Conservation (phyloP, 179 eudicot species). For the Nepenthes alata region DNA sequence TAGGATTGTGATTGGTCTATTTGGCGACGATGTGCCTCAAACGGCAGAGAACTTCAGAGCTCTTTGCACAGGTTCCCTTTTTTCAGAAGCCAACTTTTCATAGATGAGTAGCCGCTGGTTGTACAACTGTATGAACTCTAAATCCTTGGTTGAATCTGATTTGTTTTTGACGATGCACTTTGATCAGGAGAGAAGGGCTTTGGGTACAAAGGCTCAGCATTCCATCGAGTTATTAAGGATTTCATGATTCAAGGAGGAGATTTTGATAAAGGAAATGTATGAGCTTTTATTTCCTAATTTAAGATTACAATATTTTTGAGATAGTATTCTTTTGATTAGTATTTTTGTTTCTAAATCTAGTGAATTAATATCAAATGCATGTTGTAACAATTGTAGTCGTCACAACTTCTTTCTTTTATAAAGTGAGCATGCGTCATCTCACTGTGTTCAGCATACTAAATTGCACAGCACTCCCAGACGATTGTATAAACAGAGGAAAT, state of each 20-base stretch:
- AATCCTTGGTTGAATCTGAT: background rate
- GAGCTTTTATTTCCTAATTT: constrained; percentile 12
- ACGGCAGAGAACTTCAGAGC: constrained; percentile 90
- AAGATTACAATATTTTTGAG: background rate
- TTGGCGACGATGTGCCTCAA: constrained; percentile 88
- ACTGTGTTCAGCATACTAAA: no score
- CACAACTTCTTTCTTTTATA: no score
- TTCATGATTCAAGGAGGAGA: constrained; percentile 81
- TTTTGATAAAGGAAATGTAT: constrained; percentile 84
- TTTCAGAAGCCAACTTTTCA: no score
- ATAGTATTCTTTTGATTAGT: background rate
- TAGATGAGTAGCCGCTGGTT: no score
- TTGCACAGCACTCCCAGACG: no score
- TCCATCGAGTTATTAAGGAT: constrained; percentile 83
- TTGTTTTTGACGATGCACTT: background rate
- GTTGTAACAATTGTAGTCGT: no score
- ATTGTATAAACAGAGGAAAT: no score
- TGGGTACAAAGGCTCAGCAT: constrained; percentile 71
- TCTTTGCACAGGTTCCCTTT: constrained; percentile 72
- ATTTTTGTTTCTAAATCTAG: background rate
- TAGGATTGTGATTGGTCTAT: constrained; percentile 84
- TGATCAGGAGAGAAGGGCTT: constrained; percentile 80
- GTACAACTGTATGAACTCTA: no score
- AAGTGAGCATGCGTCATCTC: no score
- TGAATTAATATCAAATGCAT: no score